Base-by-base conservation (phyloP, 2,329 filamentous ascomycete species). In the Blastomyces parvus region DNA sequence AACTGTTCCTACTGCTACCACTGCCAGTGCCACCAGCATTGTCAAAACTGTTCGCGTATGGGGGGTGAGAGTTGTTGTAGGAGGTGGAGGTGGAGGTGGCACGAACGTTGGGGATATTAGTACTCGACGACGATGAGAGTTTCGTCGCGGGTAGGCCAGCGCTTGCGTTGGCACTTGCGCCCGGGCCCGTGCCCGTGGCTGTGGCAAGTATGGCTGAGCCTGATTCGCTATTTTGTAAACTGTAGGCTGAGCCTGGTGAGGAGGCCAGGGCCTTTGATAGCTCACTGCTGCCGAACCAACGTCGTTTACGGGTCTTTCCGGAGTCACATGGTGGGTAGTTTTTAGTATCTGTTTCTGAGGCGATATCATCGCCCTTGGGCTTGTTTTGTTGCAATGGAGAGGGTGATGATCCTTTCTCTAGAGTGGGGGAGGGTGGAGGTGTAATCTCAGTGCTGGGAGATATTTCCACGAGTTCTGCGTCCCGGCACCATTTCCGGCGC, bases 401-500 rank as follows among this genome's bases (percentile, higher is more conserved):
- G 69, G 64, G 69, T 14, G 52, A 30, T 73, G 72, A 66, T 69
- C 65, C 67, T 68, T 70, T 73, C 65, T 74, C 73, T 50, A 79
- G 74, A 53, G 78, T 76, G 63, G 78, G 70, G 17, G 78, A 71
- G 59, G 79, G 60, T 9, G 62, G 63, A 50, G 57, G 62, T 11
- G 62, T 63, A 14, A 33, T 38, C 44, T 64, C 63, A 1, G 60
- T 58, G 19, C 62, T 63, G 8, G 65, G 61, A n/a, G 76, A 73
- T 11, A 88, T 78, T 72, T 99, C 94, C 42, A 97, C 90, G 3
- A 99, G 84, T 77, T 99, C 94, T 11, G 94, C 94, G 72, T 97
- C 94, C 48, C 94, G 89, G 72, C 91, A 94, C 94, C 94, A 99
- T 77, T 97, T 97, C 66, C 94, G 81, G 27, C 94, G 86, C 17